phyloP scores from a whole-genome alignment of 148 eudicot genomes.

The Linanthus parryae region DNA sequence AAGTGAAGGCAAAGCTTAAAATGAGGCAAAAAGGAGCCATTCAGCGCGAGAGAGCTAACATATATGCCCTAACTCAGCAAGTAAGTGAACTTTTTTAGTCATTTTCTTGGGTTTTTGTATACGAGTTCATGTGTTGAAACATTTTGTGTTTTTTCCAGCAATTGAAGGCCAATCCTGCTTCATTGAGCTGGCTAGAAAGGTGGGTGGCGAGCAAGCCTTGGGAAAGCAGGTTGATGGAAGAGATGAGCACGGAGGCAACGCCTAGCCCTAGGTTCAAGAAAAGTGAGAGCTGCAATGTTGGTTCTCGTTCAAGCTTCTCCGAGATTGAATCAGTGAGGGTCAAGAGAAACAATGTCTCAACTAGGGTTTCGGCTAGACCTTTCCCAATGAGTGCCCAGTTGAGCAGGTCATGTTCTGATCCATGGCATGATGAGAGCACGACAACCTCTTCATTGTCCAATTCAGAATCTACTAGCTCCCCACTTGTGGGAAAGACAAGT shows the following conservation, averaged over 20 bases:
- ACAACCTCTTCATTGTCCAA: conserved; percentile 46
- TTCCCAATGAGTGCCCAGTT: conserved; percentile 21
- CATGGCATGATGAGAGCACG: conserved; percentile 43
- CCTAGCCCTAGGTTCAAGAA: conserved; percentile 32
- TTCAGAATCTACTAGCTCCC: conserved; percentile 35
- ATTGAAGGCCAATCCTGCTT: conserved; percentile 28
- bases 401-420: conserved; percentile 33
- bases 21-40: conserved; percentile 76
- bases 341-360: conserved; percentile 29
- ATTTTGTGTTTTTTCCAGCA: conserved; percentile 30
- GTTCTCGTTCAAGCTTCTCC: conserved; percentile 27
- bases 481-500: conserved; percentile 19
- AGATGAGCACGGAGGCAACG: conserved; percentile 28
- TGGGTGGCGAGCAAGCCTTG: conserved; percentile 81
- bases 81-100: conserved; percentile 30
- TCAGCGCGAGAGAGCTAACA: conserved; percentile 74
- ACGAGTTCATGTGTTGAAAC: no score
- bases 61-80: conserved; percentile 54
- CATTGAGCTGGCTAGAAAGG: conserved; percentile 67
- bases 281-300: conserved; percentile 11
- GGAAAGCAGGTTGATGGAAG: conserved; percentile 51
- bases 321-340: conserved; percentile 23
- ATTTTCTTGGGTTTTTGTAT: no score
- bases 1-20: conserved; percentile 66
- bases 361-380: conserved; percentile 33